These are phyloP conservation scores for Monilinia vaccinii-corymbosi DNA, from an alignment of 2,329 filamentous ascomycete genomes.

Conservation along the genomic window DNA sequence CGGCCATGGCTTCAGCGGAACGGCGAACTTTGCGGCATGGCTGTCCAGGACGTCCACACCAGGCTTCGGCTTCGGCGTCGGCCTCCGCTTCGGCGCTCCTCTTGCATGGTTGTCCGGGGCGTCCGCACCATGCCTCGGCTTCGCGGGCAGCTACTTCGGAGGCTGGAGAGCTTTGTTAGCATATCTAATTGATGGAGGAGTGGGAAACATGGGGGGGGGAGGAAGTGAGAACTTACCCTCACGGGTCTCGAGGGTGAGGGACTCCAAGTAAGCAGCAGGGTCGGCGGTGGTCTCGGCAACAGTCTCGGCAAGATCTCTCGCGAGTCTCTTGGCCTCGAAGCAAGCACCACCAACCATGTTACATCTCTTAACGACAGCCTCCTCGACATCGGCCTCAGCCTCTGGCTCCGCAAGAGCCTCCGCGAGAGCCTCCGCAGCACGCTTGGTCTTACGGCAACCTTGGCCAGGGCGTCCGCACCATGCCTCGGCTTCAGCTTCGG, in stretches of 20 bases:
- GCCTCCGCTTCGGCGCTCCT: not conserved
- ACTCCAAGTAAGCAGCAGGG: not conserved
- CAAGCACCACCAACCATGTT: slow-evolving; percentile 13
- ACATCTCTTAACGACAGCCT: slow-evolving; percentile 6
- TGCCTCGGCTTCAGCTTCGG: not conserved
- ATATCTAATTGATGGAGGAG: not conserved
- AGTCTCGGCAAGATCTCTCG: slow-evolving; percentile 8
- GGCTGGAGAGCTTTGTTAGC: not conserved
- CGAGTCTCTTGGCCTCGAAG: slow-evolving; percentile 12
- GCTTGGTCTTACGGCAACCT: slow-evolving; percentile 2
- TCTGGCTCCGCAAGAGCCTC: slow-evolving; percentile 7
- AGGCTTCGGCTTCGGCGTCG: not conserved
- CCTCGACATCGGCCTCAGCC: not conserved
- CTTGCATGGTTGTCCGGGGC: slow-evolving; percentile 3
- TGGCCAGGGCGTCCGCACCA: slow-evolving; percentile 8
- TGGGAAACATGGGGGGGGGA: not conserved
- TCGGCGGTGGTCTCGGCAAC: slow-evolving; percentile 1
- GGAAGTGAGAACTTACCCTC: slow-evolving; percentile 1
- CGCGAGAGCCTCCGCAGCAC: slow-evolving; percentile 9
- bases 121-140: slow-evolving; percentile 9
- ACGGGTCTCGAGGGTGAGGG: slow-evolving; percentile 4
- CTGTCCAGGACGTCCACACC: slow-evolving; percentile 8
- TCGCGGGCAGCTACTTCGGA: slow-evolving; percentile 10
- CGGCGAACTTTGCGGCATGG: not conserved
- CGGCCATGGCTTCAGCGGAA: slow-evolving; percentile 1